Evolutionary conservation across 2,329 filamentous ascomycete genomes (phyloP).

Genomic region (Trichoderma koningiopsis): DNA sequence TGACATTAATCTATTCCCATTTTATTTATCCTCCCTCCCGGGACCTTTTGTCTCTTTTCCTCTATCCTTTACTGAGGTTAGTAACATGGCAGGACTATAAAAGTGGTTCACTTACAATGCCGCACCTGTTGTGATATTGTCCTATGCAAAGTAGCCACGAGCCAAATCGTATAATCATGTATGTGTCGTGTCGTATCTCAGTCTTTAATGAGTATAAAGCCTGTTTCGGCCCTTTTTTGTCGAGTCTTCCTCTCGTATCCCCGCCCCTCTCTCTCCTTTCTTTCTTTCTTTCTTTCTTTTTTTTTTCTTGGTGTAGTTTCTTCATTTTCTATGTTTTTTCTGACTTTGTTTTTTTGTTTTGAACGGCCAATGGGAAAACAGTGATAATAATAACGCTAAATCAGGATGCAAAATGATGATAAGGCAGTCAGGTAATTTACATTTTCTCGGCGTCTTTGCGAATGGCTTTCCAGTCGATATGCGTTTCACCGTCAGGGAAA

Average conservation of each 20-base stretch:
- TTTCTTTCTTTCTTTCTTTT: neutral
- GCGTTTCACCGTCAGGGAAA: neutral
- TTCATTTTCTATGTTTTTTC: neutral
- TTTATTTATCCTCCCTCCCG: neutral
- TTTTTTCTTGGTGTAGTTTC: neutral
- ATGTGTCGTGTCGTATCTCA: neutral
- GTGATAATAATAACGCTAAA: neutral
- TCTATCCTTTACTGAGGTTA: neutral
- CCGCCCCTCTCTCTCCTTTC: too few relatives aligned
- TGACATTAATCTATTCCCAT: neutral
- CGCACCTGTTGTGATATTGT: neutral
- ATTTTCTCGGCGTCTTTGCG: neutral
- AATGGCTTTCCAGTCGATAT: constrained; percentile 1
- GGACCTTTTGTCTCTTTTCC: neutral
- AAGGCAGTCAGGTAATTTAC: neutral
- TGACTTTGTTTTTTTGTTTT: neutral
- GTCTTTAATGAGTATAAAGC: neutral
- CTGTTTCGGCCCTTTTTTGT: neutral
- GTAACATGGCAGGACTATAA: neutral
- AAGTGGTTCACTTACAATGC: neutral
- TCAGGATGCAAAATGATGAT: neutral
- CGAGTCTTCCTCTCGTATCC: neutral
- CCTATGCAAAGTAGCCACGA: neutral
- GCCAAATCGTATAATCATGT: neutral
- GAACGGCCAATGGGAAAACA: too few relatives aligned